Percentiles rank a stretch among this genome's conserved stretches.
Evolutionary conservation across 1,139 yeast genomes (phyloP).

Genomic region (Blastobotrys indianensis): DNA sequence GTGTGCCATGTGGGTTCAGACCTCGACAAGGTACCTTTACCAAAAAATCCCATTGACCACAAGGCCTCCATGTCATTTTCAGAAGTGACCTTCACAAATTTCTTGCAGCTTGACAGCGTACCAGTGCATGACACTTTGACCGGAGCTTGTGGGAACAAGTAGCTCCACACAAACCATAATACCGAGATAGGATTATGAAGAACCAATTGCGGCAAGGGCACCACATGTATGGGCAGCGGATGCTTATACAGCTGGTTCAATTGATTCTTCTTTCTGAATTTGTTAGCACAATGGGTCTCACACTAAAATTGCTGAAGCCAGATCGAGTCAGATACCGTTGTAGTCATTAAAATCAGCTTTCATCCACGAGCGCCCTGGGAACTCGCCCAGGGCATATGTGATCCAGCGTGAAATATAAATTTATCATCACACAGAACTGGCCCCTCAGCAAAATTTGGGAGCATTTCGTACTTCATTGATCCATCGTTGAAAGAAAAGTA

Average conservation of each 20-base stretch:
- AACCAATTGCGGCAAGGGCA: constrained; percentile 35
- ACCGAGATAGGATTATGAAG: constrained; percentile 36
- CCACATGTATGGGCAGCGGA: constrained; percentile 45
- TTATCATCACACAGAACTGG: constrained; percentile 10
- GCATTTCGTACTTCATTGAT: constrained; percentile 6
- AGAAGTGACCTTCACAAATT: constrained; percentile 39
- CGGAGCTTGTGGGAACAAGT: constrained; percentile 32
- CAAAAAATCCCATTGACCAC: constrained; percentile 90
- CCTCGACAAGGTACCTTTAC: constrained; percentile 83
- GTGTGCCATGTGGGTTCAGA: constrained; percentile 88
- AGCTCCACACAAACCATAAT: constrained; percentile 28
- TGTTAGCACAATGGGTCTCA: constrained; percentile 8
- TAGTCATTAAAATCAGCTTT: constrained; percentile 64
- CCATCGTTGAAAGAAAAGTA: background rate
- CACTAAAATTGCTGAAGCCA: constrained; percentile 4
- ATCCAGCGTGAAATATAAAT: constrained; percentile 9
- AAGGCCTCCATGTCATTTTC: constrained; percentile 47
- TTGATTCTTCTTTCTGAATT: constrained; percentile 18
- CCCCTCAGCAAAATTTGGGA: background rate
- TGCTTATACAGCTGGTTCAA: constrained; percentile 36
- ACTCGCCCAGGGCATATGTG: constrained; percentile 14
- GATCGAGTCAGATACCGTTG: constrained; percentile 93
- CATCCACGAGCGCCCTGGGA: constrained; percentile 13
- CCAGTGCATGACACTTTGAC: constrained; percentile 24
- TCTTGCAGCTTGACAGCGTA: constrained; percentile 35